Percentiles rank a stretch among this genome's conserved stretches.
Evolutionary conservation across 2,329 filamentous ascomycete genomes (phyloP).

Genomic region (Paracoccidioides lutzii): DNA sequence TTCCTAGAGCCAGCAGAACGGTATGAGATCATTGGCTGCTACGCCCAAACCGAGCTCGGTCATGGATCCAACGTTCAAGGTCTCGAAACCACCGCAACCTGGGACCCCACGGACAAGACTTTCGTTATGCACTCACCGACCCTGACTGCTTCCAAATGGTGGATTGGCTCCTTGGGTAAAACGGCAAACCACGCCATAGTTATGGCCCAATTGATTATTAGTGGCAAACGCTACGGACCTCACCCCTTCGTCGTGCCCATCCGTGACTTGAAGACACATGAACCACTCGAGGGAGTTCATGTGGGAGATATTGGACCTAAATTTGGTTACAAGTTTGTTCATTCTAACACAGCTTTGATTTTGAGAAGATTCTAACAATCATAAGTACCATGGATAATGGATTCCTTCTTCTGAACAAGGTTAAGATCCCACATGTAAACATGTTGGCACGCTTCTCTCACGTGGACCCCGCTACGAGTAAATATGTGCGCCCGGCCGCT

Average conservation of each 20-base stretch:
- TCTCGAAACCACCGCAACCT: conserved; percentile 59
- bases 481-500: conserved; percentile 54
- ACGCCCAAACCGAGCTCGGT: conserved; percentile 68
- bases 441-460: conserved; percentile 61
- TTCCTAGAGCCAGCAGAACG: conserved; percentile 56
- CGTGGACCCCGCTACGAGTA: conserved; percentile 54
- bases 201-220: conserved; percentile 61
- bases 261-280: conserved; percentile 55
- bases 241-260: conserved; percentile 71
- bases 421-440: conserved; percentile 61
- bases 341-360: background rate
- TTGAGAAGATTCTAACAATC: conserved; percentile 2
- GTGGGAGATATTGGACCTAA: conserved; percentile 74
- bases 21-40: conserved; percentile 65
- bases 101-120: conserved; percentile 60
- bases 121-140: conserved; percentile 62
- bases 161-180: conserved; percentile 66
- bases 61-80: conserved; percentile 67
- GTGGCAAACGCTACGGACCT: conserved; percentile 56
- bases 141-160: conserved; percentile 69
- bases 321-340: conserved; percentile 52
- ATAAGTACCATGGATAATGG: conserved; percentile 64
- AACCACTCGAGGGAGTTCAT: conserved; percentile 55
- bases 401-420: conserved; percentile 62
- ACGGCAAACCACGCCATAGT: conserved; percentile 67